phyloP scores from a whole-genome alignment of 495 filamentous ascomycete species.

The Neurospora africana region DNA sequence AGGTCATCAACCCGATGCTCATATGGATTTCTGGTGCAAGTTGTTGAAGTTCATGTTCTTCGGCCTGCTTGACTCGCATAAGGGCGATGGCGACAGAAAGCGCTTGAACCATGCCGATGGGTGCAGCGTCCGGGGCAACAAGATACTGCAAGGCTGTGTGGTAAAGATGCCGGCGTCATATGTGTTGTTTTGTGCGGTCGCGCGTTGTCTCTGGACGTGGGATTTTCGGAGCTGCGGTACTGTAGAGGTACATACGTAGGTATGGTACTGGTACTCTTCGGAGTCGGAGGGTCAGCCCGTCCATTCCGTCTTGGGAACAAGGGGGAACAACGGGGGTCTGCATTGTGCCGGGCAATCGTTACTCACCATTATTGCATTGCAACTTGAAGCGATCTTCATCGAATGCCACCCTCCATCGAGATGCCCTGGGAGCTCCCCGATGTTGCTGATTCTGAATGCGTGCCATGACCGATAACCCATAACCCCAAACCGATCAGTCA shows the following conservation, averaged over 20 bases:
- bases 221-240: not conserved
- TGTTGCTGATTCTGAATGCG: not conserved
- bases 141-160: not conserved
- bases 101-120: not conserved
- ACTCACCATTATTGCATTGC: not conserved
- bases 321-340: not conserved
- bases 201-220: not conserved
- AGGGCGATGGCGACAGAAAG: not conserved
- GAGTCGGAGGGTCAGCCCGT: not conserved
- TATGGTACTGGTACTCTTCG: not conserved
- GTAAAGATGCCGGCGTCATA: not conserved
- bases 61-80: not conserved
- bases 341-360: not conserved
- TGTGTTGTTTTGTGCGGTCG: not conserved
- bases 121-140: not conserved
- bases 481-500: not conserved
- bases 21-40: not conserved
- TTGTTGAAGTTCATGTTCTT: not conserved
- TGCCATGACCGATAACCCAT: not conserved
- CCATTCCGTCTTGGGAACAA: not conserved
- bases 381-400: not conserved
- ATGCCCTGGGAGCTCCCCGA: not conserved
- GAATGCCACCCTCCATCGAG: not conserved
- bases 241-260: not conserved
- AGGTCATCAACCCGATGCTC: not conserved